phyloP scores from a whole-genome alignment of 345 rosid species.

The Balakata baccata region DNA sequence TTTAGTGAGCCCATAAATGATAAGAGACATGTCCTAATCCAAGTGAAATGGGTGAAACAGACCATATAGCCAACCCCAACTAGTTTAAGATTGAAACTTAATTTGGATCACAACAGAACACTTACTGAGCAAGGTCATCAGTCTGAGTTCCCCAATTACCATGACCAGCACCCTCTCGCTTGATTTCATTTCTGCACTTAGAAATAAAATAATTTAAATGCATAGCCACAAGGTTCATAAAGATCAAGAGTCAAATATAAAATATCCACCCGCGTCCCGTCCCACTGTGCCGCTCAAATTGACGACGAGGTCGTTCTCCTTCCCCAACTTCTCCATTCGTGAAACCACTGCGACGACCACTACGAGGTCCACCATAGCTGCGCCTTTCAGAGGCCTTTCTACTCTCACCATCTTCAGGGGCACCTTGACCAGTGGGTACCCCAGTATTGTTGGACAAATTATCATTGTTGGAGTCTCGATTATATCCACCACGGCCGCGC shows the following conservation, averaged over 20 bases:
- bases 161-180: constrained; percentile 28
- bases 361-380: constrained; percentile 21
- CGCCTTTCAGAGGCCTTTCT: constrained; percentile 26
- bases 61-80: background rate
- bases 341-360: constrained; percentile 20
- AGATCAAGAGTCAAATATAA: background rate
- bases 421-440: constrained; percentile 4
- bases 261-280: constrained; percentile 31
- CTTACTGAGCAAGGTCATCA: constrained; percentile 29
- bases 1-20: background rate
- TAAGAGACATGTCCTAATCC: background rate
- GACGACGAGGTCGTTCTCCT: constrained; percentile 24
- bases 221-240: background rate
- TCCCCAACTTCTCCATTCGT: constrained; percentile 22
- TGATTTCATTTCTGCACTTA: constrained; percentile 22
- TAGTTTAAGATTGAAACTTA: background rate
- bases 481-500: constrained; percentile 27
- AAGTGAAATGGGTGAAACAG: background rate
- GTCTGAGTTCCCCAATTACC: constrained; percentile 30
- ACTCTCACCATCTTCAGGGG: constrained; percentile 23
- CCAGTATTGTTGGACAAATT: constrained; percentile 9
- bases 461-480: constrained; percentile 18
- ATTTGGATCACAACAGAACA: background rate
- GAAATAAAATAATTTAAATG: background rate
- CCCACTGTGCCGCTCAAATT: constrained; percentile 25